phyloP scores from a whole-genome alignment of 169 alveolate genomes.

The Eimeria acervulina region DNA sequence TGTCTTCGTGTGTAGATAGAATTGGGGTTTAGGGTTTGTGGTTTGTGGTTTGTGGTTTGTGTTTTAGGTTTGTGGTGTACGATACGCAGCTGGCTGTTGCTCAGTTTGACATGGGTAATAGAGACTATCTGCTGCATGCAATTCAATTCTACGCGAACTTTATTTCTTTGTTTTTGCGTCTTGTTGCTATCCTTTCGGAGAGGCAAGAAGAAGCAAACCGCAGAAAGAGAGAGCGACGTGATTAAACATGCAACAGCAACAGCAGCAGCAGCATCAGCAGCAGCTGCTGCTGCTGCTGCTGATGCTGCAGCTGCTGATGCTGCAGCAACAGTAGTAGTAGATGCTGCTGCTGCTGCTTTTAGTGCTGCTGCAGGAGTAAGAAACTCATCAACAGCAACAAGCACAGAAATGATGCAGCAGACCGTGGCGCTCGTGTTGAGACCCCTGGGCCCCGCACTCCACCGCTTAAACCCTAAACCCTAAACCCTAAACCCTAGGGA shows the following conservation, averaged over 20 bases:
- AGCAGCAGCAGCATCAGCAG: background rate
- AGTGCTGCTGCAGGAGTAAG: background rate
- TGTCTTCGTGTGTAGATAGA: background rate
- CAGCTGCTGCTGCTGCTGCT: background rate
- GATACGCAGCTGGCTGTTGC: constrained; percentile 81
- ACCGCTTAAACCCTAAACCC: constrained; percentile 9
- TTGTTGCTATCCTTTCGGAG: constrained; percentile 65
- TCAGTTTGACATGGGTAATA: constrained; percentile 20
- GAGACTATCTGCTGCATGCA: constrained; percentile 77
- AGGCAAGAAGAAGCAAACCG: constrained; percentile 60
- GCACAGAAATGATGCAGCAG: background rate
- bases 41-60: background rate
- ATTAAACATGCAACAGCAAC: background rate
- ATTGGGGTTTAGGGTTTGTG: constrained; percentile 14
- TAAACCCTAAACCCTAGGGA: constrained; percentile 5
- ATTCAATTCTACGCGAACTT: constrained; percentile 63
- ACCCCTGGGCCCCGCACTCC: background rate
- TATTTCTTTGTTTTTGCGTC: constrained; percentile 38
- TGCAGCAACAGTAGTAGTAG: background rate
- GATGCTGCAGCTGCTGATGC: background rate
- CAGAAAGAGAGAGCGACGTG: constrained; percentile 21
- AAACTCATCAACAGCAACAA: background rate
- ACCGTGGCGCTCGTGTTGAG: background rate
- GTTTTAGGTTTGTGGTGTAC: constrained; percentile 59
- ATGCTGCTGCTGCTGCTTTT: background rate